Conservation (phyloP, 2,329 filamentous ascomycete species). For the Alternaria sp. region DNA sequence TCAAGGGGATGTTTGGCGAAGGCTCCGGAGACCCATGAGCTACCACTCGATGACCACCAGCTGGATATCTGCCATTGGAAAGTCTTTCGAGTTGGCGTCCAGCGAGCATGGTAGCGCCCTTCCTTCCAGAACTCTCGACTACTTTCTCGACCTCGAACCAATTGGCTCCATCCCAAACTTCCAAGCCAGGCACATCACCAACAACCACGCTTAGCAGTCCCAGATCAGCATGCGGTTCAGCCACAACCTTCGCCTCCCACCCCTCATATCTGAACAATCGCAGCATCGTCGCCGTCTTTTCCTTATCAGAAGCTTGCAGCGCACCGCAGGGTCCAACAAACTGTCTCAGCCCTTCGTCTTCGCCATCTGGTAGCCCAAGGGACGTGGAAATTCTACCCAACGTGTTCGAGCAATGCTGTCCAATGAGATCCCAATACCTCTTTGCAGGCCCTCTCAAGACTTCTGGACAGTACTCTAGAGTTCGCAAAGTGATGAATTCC, state of each 20-base stretch:
- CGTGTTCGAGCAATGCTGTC: conserved; percentile 30
- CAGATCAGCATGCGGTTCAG: conserved; percentile 47
- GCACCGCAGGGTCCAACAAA: conserved; percentile 37
- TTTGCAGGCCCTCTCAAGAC: conserved; percentile 38
- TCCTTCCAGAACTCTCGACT: conserved; percentile 20
- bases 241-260: conserved; percentile 44
- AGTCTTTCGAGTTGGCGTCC: conserved; percentile 42
- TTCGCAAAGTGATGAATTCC: conserved; percentile 48
- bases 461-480: conserved; percentile 40
- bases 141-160: conserved; percentile 40
- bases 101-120: conserved; percentile 35
- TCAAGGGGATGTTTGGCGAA: not conserved
- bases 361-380: conserved; percentile 23
- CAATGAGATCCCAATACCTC: conserved; percentile 43
- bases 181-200: conserved; percentile 45
- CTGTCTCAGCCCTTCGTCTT: conserved; percentile 22
- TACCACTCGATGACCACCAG: conserved; percentile 46
- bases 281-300: conserved; percentile 46
- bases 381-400: conserved; percentile 33
- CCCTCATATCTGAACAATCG: conserved; percentile 47
- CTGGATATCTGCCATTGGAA: conserved; percentile 36
- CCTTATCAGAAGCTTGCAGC: conserved; percentile 26
- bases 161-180: conserved; percentile 39
- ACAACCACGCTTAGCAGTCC: conserved; percentile 44
- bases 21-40: conserved; percentile 32